A percentile compares a stretch with the other conserved stretches of the same genome.
These are phyloP conservation scores for Plasmopara muralis DNA, from an alignment of 352 stramenopile species.

Conservation along the genomic window DNA sequence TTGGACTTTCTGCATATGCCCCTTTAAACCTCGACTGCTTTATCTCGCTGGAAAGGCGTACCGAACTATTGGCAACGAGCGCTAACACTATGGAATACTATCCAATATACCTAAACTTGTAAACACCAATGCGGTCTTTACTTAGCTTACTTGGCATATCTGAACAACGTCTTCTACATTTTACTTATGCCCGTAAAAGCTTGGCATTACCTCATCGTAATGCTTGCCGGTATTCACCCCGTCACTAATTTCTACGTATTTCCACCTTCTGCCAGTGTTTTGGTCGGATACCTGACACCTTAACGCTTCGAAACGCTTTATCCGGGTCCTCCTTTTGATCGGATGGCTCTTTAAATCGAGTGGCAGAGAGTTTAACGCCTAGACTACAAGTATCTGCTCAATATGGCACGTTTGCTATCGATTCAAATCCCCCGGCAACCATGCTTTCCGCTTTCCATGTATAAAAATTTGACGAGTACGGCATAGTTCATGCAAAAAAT, in stretches of 20 bases:
- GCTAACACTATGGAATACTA: conserved; percentile 4
- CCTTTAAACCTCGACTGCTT: background rate
- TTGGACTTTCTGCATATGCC: conserved; percentile 11
- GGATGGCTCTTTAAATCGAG: background rate
- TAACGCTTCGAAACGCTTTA: background rate
- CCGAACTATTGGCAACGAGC: background rate
- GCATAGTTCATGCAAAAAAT: background rate
- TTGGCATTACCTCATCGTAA: background rate
- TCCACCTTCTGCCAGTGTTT: background rate
- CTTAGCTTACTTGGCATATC: conserved; percentile 4
- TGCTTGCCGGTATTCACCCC: background rate
- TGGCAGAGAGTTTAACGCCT: background rate
- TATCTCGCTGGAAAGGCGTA: background rate
- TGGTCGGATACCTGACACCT: background rate
- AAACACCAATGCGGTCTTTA: background rate
- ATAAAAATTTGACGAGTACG: background rate
- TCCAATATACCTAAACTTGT: conserved; percentile 3
- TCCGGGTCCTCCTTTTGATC: background rate
- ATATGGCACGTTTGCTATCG: background rate
- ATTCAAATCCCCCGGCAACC: background rate
- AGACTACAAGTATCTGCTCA: background rate
- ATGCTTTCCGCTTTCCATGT: background rate
- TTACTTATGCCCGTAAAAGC: background rate
- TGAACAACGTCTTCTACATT: conserved; percentile 6
- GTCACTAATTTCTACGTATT: background rate